These are phyloP conservation scores for Hypomyces perniciosus DNA, from an alignment of 2,329 filamentous ascomycete species.

Conservation along the genomic window DNA sequence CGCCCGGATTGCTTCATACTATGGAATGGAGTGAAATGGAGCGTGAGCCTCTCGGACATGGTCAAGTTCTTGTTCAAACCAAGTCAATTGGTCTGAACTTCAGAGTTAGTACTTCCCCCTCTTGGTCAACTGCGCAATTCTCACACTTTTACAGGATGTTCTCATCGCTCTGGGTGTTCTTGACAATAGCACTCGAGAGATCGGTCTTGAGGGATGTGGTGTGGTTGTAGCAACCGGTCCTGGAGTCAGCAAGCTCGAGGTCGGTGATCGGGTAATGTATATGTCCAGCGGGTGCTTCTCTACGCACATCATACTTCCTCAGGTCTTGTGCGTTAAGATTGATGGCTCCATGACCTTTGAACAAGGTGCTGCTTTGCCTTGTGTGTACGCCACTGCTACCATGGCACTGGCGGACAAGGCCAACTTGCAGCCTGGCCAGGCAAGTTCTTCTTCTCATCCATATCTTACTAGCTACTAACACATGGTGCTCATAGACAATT, in stretches of 20 bases:
- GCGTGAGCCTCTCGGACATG: background rate
- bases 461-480: background rate
- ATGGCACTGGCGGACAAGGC: slow-evolving; percentile 24
- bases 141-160: slow-evolving; percentile 27
- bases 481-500: slow-evolving; percentile 18
- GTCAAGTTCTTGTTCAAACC: slow-evolving; percentile 11
- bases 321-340: background rate
- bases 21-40: slow-evolving; percentile 5
- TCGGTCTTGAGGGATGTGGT: slow-evolving; percentile 27
- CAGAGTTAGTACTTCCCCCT: slow-evolving; percentile 10
- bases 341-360: slow-evolving; percentile 3
- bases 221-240: slow-evolving; percentile 15
- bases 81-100: slow-evolving; percentile 22
- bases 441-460: background rate
- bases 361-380: slow-evolving; percentile 1
- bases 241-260: slow-evolving; percentile 3
- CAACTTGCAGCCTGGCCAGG: slow-evolving; percentile 21
- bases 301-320: background rate
- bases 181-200: slow-evolving; percentile 14
- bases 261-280: slow-evolving; percentile 3
- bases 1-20: slow-evolving; percentile 6
- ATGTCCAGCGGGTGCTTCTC: background rate
- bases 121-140: background rate
- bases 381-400: slow-evolving; percentile 13
- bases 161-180: slow-evolving; percentile 29